Evolutionary conservation across 257 asterid species (phyloP).

Genomic region (Solanum habrochaites): DNA sequence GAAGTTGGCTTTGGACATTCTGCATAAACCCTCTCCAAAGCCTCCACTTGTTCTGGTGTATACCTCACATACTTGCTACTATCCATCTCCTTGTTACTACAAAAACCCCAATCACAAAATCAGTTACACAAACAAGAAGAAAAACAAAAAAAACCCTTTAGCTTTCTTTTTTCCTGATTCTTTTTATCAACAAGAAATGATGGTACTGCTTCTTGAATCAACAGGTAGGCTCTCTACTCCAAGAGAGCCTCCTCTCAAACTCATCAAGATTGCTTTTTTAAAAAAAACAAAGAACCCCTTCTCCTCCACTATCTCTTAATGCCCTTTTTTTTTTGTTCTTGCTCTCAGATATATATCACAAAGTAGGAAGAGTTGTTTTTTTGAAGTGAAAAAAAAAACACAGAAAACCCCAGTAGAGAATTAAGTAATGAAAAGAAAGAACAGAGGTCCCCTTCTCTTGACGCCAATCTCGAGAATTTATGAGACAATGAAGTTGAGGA

Average conservation of each 20-base stretch:
- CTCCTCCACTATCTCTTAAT: neutral
- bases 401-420: neutral
- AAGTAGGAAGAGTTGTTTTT: neutral
- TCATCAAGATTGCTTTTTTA: slow-evolving; percentile 26
- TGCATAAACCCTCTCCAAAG: slow-evolving; percentile 78
- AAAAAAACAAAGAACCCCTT: neutral
- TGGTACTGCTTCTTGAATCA: slow-evolving; percentile 34
- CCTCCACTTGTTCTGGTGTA: slow-evolving; percentile 98
- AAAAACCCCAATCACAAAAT: neutral
- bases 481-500: neutral
- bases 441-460: neutral
- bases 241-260: slow-evolving; percentile 89
- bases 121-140: neutral
- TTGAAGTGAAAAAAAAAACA: neutral
- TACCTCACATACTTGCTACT: slow-evolving; percentile 87
- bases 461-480: neutral
- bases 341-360: neutral
- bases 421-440: neutral
- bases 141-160: neutral
- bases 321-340: neutral
- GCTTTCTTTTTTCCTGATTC: neutral
- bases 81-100: slow-evolving; percentile 60
- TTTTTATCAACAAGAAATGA: neutral
- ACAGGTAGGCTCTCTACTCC: slow-evolving; percentile 79
- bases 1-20: slow-evolving; percentile 98